phyloP scores from a whole-genome alignment of 768 basidiomycete genomes.

The Phlebiopsis flavidoalba region DNA sequence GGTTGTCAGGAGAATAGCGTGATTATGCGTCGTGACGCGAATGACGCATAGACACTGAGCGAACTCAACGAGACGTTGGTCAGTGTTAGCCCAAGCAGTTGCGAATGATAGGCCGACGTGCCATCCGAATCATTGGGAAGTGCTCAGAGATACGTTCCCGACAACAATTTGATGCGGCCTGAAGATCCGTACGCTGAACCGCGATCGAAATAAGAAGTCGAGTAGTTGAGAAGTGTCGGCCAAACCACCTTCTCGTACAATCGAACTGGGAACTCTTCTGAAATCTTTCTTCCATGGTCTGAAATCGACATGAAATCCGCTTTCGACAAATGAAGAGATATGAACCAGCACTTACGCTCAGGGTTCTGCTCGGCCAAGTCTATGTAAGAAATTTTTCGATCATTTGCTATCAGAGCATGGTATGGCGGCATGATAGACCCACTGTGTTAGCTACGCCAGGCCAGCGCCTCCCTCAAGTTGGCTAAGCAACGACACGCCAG shows the following conservation, averaged over 20 bases:
- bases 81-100: conserved; percentile 88
- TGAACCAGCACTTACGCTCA: conserved; percentile 70
- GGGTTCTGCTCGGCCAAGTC: conserved; percentile 97
- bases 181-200: conserved; percentile 93
- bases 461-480: conserved; percentile 97
- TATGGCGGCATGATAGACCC: conserved; percentile 97
- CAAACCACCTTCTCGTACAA: conserved; percentile 93
- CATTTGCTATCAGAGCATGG: conserved; percentile 92
- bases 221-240: conserved; percentile 91
- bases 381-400: conserved; percentile 96
- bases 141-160: conserved; percentile 88
- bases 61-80: conserved; percentile 96
- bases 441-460: conserved; percentile 97
- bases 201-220: conserved; percentile 83
- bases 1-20: conserved; percentile 76
- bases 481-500: conserved; percentile 95
- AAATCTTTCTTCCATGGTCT: conserved; percentile 99
- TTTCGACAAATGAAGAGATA: conserved; percentile 9
- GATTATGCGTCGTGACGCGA: conserved; percentile 91
- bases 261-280: conserved; percentile 93
- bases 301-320: conserved; percentile 18
- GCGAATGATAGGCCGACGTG: conserved; percentile 87
- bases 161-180: conserved; percentile 96
- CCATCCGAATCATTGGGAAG: conserved; percentile 83
- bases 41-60: conserved; percentile 92